Conservation (phyloP, 352 stramenopile species). For the Aphanomyces astaci region DNA sequence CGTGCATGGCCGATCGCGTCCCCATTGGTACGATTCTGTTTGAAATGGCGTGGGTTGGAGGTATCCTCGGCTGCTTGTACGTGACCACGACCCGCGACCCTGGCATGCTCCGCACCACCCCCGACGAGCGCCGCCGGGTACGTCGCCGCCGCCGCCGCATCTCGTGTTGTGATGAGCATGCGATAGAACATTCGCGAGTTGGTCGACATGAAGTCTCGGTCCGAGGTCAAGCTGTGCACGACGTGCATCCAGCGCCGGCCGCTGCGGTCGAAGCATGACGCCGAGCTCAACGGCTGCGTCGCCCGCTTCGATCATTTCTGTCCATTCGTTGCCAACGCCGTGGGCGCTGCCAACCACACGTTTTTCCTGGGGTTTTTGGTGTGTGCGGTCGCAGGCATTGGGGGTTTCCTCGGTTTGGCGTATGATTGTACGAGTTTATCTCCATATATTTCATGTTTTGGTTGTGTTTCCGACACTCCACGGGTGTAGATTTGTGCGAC, state of each 20-base stretch:
- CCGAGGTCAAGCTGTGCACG: conserved; percentile 66
- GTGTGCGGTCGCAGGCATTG: conserved; percentile 51
- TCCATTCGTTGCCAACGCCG: conserved; percentile 87
- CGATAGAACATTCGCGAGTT: conserved; percentile 56
- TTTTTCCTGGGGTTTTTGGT: conserved; percentile 91
- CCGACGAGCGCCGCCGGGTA: conserved; percentile 58
- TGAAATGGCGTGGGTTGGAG: background rate
- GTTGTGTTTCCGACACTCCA: no score
- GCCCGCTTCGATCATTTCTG: conserved; percentile 82
- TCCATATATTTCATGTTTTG: background rate
- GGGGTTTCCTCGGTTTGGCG: conserved; percentile 32
- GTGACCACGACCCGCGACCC: conserved; percentile 45
- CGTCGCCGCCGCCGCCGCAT: no score
- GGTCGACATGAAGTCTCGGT: conserved; percentile 65
- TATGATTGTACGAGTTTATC: background rate
- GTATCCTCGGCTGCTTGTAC: conserved; percentile 46
- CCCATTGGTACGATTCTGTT: conserved; percentile 16
- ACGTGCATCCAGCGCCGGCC: conserved; percentile 69
- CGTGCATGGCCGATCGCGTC: conserved; percentile 27
- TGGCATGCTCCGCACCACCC: conserved; percentile 55
- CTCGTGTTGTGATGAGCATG: no score
- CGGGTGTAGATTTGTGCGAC: conserved; percentile 15
- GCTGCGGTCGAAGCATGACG: conserved; percentile 68
- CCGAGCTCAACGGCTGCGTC: conserved; percentile 69
- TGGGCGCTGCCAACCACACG: conserved; percentile 91